Evolutionary conservation across 352 stramenopile genomes (phyloP).

Genomic region (Pythium aphanidermatum): DNA sequence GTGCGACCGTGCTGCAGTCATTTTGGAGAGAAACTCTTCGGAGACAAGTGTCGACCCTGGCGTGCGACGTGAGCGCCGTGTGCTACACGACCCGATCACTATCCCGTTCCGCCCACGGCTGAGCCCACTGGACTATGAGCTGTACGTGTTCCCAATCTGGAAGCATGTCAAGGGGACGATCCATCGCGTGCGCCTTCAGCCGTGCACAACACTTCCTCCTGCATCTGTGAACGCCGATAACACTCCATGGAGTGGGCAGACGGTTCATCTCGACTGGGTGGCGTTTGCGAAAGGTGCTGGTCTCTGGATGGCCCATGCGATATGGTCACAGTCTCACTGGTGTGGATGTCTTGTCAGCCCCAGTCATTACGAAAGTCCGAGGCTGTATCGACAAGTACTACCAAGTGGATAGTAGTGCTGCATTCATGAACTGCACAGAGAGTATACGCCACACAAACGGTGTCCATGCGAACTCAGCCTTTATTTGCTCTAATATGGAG

Average conservation of each 20-base stretch:
- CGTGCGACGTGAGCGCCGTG: conserved; percentile 16
- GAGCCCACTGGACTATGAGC: conserved; percentile 23
- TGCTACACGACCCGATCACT: conserved; percentile 37
- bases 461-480: conserved; percentile 32
- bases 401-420: conserved; percentile 7
- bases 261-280: conserved; percentile 67
- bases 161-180: conserved; percentile 50
- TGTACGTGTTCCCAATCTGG: conserved; percentile 65
- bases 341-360: conserved; percentile 20
- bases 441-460: conserved; percentile 34
- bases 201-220: conserved; percentile 27
- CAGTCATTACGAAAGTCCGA: conserved; percentile 64
- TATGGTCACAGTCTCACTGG: neutral
- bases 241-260: conserved; percentile 35
- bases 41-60: conserved; percentile 29
- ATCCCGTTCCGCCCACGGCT: conserved; percentile 46
- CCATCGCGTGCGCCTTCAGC: conserved; percentile 55
- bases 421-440: conserved; percentile 45
- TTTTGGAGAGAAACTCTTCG: conserved; percentile 33
- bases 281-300: conserved; percentile 49
- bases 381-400: conserved; percentile 78
- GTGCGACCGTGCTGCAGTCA: conserved; percentile 50
- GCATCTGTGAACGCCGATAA: neutral
- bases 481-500: conserved; percentile 34
- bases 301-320: neutral